phyloP scores from a whole-genome alignment of 2,329 filamentous ascomycete species.

The Chaetomiaceae sp. region DNA sequence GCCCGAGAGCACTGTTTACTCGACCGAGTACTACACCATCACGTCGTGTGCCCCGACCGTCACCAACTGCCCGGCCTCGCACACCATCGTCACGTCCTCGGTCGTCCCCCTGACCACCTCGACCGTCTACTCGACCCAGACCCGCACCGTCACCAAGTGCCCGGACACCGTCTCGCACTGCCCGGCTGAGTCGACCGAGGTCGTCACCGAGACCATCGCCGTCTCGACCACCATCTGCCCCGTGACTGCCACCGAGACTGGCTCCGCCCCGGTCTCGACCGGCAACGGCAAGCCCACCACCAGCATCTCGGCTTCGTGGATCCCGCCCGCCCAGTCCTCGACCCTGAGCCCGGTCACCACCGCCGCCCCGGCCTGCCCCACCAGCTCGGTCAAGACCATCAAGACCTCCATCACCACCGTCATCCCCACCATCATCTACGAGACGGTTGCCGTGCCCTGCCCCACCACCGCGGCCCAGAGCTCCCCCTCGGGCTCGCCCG shows the following conservation, averaged over 20 bases:
- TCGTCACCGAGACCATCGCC: conserved; percentile 34
- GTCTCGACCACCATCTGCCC: conserved; percentile 42
- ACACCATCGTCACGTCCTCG: conserved; percentile 26
- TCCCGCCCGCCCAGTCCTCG: conserved; percentile 22
- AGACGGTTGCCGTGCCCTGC: conserved; percentile 40
- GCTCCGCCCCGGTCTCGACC: neutral
- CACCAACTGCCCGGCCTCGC: conserved; percentile 43
- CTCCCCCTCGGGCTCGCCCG: conserved; percentile 17
- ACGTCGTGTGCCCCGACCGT: conserved; percentile 52
- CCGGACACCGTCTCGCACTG: conserved; percentile 56
- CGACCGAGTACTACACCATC: conserved; percentile 54
- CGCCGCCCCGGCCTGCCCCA: conserved; percentile 27
- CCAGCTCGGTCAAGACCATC: conserved; percentile 44
- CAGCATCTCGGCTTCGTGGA: conserved; percentile 22
- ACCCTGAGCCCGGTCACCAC: conserved; percentile 21
- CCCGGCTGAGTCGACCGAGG: conserved; percentile 39
- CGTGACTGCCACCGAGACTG: conserved; percentile 15
- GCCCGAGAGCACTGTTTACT: conserved; percentile 44
- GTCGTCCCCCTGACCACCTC: conserved; percentile 34
- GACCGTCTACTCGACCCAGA: conserved; percentile 52
- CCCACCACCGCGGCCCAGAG: conserved; percentile 29
- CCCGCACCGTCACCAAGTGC: conserved; percentile 58
- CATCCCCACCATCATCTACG: conserved; percentile 49
- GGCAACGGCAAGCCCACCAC: conserved; percentile 8
- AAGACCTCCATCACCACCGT: conserved; percentile 52